Percentiles rank a stretch among this genome's conserved stretches.
Evolutionary conservation across 148 eudicot species (phyloP).

Genomic region (Chenopodium quinoa): DNA sequence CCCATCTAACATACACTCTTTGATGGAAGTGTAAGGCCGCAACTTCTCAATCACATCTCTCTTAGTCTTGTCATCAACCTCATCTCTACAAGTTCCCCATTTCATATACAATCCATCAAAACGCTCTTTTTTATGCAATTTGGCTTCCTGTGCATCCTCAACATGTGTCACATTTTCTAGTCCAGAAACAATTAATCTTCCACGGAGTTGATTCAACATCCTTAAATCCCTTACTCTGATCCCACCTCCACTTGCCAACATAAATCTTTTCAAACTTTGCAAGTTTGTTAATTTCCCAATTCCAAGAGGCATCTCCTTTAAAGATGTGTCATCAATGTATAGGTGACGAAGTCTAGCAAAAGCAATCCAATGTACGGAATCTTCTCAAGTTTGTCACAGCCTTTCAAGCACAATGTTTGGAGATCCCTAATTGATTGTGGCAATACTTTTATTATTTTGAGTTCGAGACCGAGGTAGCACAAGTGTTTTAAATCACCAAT

Average conservation of each 20-base stretch:
- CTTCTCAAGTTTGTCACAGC: background rate
- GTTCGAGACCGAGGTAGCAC: background rate
- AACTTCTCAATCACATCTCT: no score
- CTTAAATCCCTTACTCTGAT: background rate
- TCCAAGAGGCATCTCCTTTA: background rate
- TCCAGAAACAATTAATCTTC: background rate
- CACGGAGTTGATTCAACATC: background rate
- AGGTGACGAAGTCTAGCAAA: constrained; percentile 3
- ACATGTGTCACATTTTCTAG: no score
- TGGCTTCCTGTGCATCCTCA: no score
- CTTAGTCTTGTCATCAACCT: no score
- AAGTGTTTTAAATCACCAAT: constrained; percentile 11
- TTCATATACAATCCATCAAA: no score
- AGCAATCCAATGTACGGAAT: background rate
- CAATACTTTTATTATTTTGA: background rate
- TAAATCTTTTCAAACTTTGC: background rate
- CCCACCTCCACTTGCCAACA: background rate
- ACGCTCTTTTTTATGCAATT: no score
- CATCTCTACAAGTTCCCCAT: no score
- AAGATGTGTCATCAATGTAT: background rate
- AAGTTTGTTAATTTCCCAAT: constrained; percentile 4
- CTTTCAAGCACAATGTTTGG: background rate
- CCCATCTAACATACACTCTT: no score
- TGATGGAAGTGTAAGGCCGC: no score
- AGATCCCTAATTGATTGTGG: background rate